Evolutionary conservation across 306 rosid species (phyloP).

Genomic region (Quercus aquifolioides): DNA sequence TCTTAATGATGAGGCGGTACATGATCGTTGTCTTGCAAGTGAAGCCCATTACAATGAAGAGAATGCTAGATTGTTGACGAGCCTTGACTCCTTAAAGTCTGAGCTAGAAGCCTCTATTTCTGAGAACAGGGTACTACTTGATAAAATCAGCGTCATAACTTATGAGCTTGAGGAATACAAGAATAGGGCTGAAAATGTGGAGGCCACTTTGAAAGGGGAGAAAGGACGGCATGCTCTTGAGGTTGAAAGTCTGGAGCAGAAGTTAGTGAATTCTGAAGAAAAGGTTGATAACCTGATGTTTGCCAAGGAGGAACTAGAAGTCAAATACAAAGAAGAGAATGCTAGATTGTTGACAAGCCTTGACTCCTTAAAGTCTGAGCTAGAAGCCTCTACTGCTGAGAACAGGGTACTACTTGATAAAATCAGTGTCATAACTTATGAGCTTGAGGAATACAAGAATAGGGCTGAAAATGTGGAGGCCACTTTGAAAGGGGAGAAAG

Average conservation of each 20-base stretch:
- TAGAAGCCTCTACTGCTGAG: slow-evolving; percentile 49
- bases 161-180: slow-evolving; percentile 47
- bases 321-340: slow-evolving; percentile 58
- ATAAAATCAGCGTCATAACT: slow-evolving; percentile 40
- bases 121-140: slow-evolving; percentile 50
- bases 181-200: slow-evolving; percentile 37
- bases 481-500: slow-evolving; percentile 27
- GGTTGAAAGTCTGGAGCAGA: slow-evolving; percentile 58
- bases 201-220: slow-evolving; percentile 20
- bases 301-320: slow-evolving; percentile 71
- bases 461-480: slow-evolving; percentile 35
- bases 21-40: slow-evolving; percentile 42
- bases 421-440: slow-evolving; percentile 37
- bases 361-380: slow-evolving; percentile 49
- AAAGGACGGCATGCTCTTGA: slow-evolving; percentile 47
- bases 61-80: slow-evolving; percentile 47
- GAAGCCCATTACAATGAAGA: slow-evolving; percentile 63
- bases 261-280: slow-evolving; percentile 49
- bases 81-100: slow-evolving; percentile 49
- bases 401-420: slow-evolving; percentile 50
- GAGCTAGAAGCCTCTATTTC: slow-evolving; percentile 52
- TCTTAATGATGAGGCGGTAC: slow-evolving; percentile 50
- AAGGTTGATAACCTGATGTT: slow-evolving; percentile 60
- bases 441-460: slow-evolving; percentile 48
- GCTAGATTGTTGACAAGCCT: slow-evolving; percentile 50